Base-by-base conservation (phyloP, 768 basidiomycete genomes). In the Boletus rufocinnamomeus region DNA sequence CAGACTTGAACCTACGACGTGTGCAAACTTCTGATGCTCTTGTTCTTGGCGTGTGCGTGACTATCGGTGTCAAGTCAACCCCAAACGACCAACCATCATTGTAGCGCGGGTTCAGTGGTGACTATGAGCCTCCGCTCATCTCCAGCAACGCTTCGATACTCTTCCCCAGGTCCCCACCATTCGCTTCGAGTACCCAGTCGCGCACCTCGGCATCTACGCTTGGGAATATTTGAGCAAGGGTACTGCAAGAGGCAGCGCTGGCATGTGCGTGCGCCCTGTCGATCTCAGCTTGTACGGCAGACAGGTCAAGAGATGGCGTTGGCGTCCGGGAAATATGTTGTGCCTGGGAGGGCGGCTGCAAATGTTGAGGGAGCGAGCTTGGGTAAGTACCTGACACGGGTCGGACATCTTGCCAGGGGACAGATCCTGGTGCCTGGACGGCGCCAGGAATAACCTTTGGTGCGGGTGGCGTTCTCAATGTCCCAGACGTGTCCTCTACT, bases 211-310 rank as follows among this genome's bases (percentile, higher is more conserved):
- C 71, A 67, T 98, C 95, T 62, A 90, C 78, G 11, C 72, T 72
- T 2, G 95, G 95, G 81, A 98, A 98, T 60, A 96, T 96, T 74
- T 95, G 93, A 56, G 82, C 74, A 60, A 98, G 75, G 32, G 94
- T 96, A 64, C 86, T 86, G 55, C 80, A 76, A 51, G 91, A 81
- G 3, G 90, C 91, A 17, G 80, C 83, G 17, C 83, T 83, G 23
- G 89, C 91, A 45, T 86, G 81, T 58, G 86, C 85, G 64, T 91
- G 86, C 23, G 90, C 90, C 11, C 77, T 78, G 69, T 95, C 94
- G 62, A 88, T 93, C 76, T 91, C 83, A 23, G 81, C 83, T 63
- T 91, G 88, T 52, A 93, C 77, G 2, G 83, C 87, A 6, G 81
- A 77, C 46, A 91, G 68, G 71, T 93, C 90, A 32, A 92, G 74